Percentiles rank a stretch among this genome's conserved stretches.
These are phyloP conservation scores for Zymoseptoria crescenta DNA, from an alignment of 2,329 filamentous ascomycete species.

Conservation along the genomic window DNA sequence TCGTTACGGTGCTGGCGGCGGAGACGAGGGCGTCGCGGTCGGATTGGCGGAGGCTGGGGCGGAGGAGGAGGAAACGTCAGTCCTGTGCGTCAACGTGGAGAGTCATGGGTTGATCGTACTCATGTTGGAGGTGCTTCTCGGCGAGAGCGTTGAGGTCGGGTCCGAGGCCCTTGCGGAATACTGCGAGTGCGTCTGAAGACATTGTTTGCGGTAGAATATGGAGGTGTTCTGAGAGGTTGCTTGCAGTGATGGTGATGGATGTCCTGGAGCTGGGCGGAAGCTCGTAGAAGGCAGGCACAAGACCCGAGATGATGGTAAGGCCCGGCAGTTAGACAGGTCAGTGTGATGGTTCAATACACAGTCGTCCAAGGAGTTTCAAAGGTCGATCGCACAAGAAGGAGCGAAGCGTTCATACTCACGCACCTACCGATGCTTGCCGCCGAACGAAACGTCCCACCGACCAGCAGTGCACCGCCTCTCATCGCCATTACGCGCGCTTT, in stretches of 20 bases:
- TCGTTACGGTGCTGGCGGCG: conserved; percentile 49
- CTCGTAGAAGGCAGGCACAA: neutral
- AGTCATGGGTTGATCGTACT: conserved; percentile 34
- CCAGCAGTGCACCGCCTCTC: neutral
- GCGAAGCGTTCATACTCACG: neutral
- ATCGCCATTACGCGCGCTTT: neutral
- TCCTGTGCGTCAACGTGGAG: neutral
- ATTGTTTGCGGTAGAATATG: conserved; percentile 17
- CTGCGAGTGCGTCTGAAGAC: conserved; percentile 41
- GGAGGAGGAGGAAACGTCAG: neutral
- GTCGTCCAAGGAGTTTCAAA: neutral
- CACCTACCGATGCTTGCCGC: neutral
- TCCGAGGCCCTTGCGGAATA: conserved; percentile 39
- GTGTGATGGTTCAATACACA: neutral
- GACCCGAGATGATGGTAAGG: neutral
- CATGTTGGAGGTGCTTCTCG: conserved; percentile 51
- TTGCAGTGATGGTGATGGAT: neutral
- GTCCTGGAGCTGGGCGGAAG: neutral
- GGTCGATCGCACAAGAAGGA: neutral
- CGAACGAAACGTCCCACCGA: neutral
- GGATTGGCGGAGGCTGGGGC: conserved; percentile 40
- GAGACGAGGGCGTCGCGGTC: conserved; percentile 52
- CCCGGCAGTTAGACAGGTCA: too few species aligned
- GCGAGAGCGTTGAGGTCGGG: conserved; percentile 49
- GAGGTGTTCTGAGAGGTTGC: neutral